Conservation (phyloP, 2,329 filamentous ascomycete genomes). For the Diplodia intermedia region DNA sequence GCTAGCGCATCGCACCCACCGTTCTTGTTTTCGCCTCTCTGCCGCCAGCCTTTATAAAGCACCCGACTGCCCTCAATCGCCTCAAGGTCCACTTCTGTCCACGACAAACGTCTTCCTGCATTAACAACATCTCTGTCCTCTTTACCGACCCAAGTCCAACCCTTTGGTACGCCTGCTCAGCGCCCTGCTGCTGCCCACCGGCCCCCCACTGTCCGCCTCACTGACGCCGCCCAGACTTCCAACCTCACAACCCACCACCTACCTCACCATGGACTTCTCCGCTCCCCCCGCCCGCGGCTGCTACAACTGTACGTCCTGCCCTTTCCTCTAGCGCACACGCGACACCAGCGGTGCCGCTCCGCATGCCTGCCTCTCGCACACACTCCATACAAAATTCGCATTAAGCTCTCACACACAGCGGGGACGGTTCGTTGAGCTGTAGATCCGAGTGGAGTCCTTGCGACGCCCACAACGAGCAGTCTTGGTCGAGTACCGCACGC, state of each 20-base stretch:
- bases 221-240: slow-evolving; percentile 31
- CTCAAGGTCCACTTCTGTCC: slow-evolving; percentile 20
- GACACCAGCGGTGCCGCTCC: slow-evolving; percentile 1
- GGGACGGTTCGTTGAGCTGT: slow-evolving; percentile 34
- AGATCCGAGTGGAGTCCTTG: slow-evolving; percentile 30
- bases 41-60: slow-evolving; percentile 24
- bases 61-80: neutral
- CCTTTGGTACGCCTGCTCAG: slow-evolving; percentile 9
- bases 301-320: slow-evolving; percentile 50
- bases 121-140: neutral
- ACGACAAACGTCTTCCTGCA: slow-evolving; percentile 8
- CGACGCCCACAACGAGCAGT: slow-evolving; percentile 23
- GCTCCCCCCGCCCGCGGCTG: slow-evolving; percentile 49
- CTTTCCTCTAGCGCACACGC: slow-evolving; percentile 25
- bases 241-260: slow-evolving; percentile 18
- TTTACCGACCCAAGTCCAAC: neutral
- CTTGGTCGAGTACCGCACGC: slow-evolving; percentile 25
- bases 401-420: slow-evolving; percentile 34
- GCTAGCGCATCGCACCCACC: slow-evolving; percentile 28
- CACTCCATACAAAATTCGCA: slow-evolving; percentile 31
- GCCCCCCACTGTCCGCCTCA: slow-evolving; percentile 2
- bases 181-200: neutral
- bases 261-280: slow-evolving; percentile 45
- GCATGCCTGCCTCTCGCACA: slow-evolving; percentile 10
- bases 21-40: slow-evolving; percentile 24